A percentile compares a stretch with the other conserved stretches of the same genome.
These are phyloP conservation scores for Phanerodontia chrysosporium DNA, from an alignment of 768 basidiomycete species.

Conservation along the genomic window DNA sequence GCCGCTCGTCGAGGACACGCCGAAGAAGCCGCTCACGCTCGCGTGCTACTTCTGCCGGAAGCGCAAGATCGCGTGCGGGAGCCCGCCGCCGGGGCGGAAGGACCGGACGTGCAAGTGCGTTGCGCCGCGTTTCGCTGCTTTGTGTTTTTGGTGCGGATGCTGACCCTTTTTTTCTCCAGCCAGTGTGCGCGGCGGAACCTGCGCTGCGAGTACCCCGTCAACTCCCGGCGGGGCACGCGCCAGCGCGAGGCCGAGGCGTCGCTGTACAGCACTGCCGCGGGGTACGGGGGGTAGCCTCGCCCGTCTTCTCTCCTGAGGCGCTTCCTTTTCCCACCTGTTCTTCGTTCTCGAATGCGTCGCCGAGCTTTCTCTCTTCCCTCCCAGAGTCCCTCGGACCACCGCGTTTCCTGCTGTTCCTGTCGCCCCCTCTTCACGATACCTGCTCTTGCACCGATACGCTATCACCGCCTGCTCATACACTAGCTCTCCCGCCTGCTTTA, in stretches of 20 bases:
- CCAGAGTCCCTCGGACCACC: too few relatives aligned
- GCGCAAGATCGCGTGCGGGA: conserved; percentile 37
- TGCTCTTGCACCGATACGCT: background rate
- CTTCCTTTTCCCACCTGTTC: too few relatives aligned
- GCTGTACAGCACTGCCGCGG: background rate
- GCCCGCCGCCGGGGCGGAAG: conserved; percentile 23
- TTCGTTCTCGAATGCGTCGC: too few relatives aligned
- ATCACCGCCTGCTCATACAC: background rate
- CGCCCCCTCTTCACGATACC: background rate
- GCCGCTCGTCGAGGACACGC: conserved; percentile 23
- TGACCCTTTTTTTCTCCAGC: conserved; percentile 34
- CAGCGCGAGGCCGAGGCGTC: conserved; percentile 10
- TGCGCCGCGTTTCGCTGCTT: conserved; percentile 4
- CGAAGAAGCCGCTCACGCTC: conserved; percentile 35
- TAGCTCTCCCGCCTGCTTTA: background rate
- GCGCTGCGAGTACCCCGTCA: conserved; percentile 66
- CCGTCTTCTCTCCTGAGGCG: too few relatives aligned
- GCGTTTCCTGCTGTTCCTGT: background rate
- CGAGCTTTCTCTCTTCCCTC: too few relatives aligned
- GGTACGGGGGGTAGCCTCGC: background rate
- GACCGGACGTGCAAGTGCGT: conserved; percentile 35
- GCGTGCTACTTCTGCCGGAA: conserved; percentile 37
- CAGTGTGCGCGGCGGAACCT: conserved; percentile 71
- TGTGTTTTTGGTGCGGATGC: background rate
- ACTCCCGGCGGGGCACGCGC: conserved; percentile 56